Conservation (phyloP, 805 yeast genomes). For the Phaffomyces thermotolerans region DNA sequence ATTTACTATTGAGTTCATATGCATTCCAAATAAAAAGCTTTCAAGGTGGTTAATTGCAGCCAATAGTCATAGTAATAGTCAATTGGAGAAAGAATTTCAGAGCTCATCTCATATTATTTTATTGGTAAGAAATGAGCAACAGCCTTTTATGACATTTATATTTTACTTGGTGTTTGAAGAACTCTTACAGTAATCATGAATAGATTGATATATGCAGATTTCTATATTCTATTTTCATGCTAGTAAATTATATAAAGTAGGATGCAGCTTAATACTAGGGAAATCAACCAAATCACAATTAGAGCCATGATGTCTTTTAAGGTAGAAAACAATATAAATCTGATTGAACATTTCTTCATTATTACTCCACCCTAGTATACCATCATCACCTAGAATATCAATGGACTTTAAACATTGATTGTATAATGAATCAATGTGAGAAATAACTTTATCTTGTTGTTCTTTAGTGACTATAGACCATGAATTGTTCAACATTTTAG, state of each 20-base stretch:
- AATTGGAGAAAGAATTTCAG: no score
- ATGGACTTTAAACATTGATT: neutral
- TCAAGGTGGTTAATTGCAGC: no score
- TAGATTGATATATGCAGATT: no score
- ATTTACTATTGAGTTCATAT: no score
- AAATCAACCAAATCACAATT: neutral
- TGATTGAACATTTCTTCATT: slow-evolving; percentile 4
- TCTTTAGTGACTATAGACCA: slow-evolving; percentile 1
- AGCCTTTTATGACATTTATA: no score
- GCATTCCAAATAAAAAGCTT: no score
- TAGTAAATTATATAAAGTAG: neutral
- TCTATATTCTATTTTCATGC: neutral
- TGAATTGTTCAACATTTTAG: slow-evolving; percentile 15
- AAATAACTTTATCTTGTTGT: neutral
- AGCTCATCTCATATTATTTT: no score
- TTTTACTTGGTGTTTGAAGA: no score
- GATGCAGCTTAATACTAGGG: neutral
- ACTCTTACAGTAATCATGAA: no score
- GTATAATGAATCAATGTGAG: slow-evolving; percentile 1
- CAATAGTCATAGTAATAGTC: no score
- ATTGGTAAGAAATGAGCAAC: no score
- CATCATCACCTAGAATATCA: neutral
- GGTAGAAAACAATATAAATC: neutral
- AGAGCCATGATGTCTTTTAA: neutral
- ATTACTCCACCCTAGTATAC: slow-evolving; percentile 6